Base-by-base conservation (phyloP, 169 alveolate species). In the Perkinsus marinus region DNA sequence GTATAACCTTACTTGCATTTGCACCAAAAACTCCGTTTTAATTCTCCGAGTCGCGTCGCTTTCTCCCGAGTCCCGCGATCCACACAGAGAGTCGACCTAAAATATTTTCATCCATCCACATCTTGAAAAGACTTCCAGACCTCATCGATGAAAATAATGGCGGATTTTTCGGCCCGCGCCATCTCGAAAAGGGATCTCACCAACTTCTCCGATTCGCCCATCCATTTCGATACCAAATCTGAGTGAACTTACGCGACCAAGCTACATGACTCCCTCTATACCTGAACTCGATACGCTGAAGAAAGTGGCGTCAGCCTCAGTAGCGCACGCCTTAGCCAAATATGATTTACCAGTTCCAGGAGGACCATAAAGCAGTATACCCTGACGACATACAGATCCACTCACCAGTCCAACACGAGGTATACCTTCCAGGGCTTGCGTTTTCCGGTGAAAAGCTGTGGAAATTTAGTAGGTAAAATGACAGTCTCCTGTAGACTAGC, bases 271-370 rank as follows among this genome's bases (percentile, higher is more conserved):
- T 38, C 19, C 46, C 39, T 0, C 38, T n/a, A 43, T 39, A 94
- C 95, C 95, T 30, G 93, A 92, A 57, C 79, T 57, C 36, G 79
- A 57, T 26, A 57, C 79, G 79, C 79, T 57, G 39, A 92, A 89
- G 90, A 92, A 90, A 10, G 93, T 90, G 22, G 95, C 92, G 68
- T 90, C 92, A 36, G 94, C 98, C 96, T 99, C 99, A 34, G 99
- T 98, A 9, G 99, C 99, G 92, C 99, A 98, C 34, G 99, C 99
- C 94, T 98, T 98, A 5, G 99, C 99, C 89, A 99, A 94, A 95
- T 95, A 98, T 22, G 99, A 97, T 95, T 99, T 99, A 39, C 99
- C 99, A 43, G 99, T 98, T 39, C 99, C 99, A 6, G 99, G 99
- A 30, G 99, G 99, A 89, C 99, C 99, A 92, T 97, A 97, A 68